These are phyloP conservation scores for Phytophthora parvispora DNA, from an alignment of 352 stramenopile species.

Conservation along the genomic window DNA sequence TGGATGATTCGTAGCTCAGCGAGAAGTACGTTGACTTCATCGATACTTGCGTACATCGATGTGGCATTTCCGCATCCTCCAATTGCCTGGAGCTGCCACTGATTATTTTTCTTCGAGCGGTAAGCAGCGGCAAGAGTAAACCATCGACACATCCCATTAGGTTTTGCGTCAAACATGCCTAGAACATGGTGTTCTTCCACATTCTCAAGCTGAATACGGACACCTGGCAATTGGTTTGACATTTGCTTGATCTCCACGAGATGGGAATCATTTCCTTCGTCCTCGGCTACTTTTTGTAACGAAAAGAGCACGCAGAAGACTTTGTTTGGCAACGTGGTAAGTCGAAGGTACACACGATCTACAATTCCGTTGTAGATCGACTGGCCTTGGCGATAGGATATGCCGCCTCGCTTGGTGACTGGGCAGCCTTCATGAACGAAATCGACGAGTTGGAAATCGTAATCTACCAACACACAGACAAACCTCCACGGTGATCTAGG, in stretches of 20 bases:
- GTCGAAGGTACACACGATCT: constrained; percentile 52
- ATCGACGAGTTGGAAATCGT: constrained; percentile 72
- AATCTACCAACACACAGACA: constrained; percentile 60
- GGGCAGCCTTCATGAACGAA: constrained; percentile 68
- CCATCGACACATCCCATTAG: constrained; percentile 46
- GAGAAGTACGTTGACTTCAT: constrained; percentile 64
- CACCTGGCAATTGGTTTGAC: constrained; percentile 5
- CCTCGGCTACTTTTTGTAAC: constrained; percentile 43
- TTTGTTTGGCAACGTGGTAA: constrained; percentile 44
- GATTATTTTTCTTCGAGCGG: constrained; percentile 56
- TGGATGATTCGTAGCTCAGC: constrained; percentile 64
- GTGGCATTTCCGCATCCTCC: constrained; percentile 45
- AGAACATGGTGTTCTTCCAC: constrained; percentile 53
- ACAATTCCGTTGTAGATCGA: constrained; percentile 63
- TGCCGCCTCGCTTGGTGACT: constrained; percentile 34
- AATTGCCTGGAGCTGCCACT: constrained; percentile 65
- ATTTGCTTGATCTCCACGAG: not conserved
- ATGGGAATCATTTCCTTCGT: constrained; percentile 9
- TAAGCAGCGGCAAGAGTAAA: constrained; percentile 63
- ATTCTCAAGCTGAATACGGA: constrained; percentile 66
- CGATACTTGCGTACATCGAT: constrained; percentile 61
- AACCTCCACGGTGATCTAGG: constrained; percentile 58
- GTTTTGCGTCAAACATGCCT: constrained; percentile 53
- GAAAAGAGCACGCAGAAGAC: constrained; percentile 71
- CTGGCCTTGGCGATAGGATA: constrained; percentile 51